Evolutionary conservation across 306 rosid species (phyloP).

Genomic region (Morella rubra): DNA sequence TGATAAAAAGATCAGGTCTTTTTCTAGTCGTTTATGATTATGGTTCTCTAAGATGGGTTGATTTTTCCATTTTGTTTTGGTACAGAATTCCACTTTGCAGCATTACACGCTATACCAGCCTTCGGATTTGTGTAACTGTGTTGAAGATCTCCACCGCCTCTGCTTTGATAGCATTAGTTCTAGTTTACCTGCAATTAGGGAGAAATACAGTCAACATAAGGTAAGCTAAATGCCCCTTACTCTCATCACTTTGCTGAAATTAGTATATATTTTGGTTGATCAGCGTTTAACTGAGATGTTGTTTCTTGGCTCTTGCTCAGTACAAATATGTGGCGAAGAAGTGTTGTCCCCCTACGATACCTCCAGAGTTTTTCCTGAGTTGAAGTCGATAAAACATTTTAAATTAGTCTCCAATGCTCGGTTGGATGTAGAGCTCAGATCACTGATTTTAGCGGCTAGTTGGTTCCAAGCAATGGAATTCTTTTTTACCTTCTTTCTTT

Average conservation of each 20-base stretch:
- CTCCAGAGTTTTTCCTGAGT: constrained; percentile 59
- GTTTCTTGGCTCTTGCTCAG: constrained; percentile 41
- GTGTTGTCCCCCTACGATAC: constrained; percentile 65
- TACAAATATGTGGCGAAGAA: constrained; percentile 87
- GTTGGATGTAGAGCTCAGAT: constrained; percentile 43
- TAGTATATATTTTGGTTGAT: too few species aligned
- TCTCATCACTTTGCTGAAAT: neutral
- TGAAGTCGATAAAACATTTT: constrained; percentile 22
- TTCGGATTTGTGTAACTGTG: constrained; percentile 36
- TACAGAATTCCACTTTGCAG: constrained; percentile 54
- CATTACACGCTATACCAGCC: constrained; percentile 59
- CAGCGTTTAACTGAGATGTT: neutral
- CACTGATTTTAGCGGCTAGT: constrained; percentile 14
- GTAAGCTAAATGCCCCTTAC: constrained; percentile 10
- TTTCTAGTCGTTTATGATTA: neutral
- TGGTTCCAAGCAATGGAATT: constrained; percentile 26
- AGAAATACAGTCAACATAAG: constrained; percentile 67
- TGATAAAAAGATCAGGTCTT: neutral
- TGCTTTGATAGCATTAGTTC: constrained; percentile 38
- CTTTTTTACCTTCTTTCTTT: constrained; percentile 9
- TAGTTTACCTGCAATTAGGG: constrained; percentile 53
- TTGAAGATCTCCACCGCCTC: constrained; percentile 51
- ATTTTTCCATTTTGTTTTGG: constrained; percentile 13
- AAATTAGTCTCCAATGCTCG: constrained; percentile 36
- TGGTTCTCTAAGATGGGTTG: neutral